Percentiles rank a stretch among this genome's conserved stretches.
Evolutionary conservation across 2,329 filamentous ascomycete genomes (phyloP).

Genomic region (Aspergillaceae sp.): DNA sequence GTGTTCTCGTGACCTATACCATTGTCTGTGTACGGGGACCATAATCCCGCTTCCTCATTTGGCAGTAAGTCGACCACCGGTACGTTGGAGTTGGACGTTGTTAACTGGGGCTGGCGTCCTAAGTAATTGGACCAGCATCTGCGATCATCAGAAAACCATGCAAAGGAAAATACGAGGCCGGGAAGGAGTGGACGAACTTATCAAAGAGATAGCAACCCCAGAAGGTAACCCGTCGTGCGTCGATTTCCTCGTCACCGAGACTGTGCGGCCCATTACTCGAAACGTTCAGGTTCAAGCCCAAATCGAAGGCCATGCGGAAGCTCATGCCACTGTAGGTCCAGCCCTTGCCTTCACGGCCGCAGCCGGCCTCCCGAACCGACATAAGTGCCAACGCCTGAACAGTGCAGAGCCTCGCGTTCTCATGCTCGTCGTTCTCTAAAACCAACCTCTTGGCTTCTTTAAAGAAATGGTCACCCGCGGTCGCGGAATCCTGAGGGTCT

Average conservation of each 20-base stretch:
- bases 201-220: slow-evolving; percentile 99
- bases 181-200: slow-evolving; percentile 48
- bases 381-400: slow-evolving; percentile 91
- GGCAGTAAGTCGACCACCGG: slow-evolving; percentile 88
- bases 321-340: slow-evolving; percentile 99
- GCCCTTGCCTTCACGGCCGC: slow-evolving; percentile 84
- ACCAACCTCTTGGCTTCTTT: slow-evolving; percentile 84
- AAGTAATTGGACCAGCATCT: slow-evolving; percentile 95
- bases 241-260: slow-evolving; percentile 73
- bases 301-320: slow-evolving; percentile 92
- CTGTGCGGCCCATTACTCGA: slow-evolving; percentile 54
- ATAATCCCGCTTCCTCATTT: slow-evolving; percentile 72
- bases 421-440: slow-evolving; percentile 85
- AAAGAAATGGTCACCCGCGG: slow-evolving; percentile 94
- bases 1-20: slow-evolving; percentile 64
- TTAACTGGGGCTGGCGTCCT: slow-evolving; percentile 79
- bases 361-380: slow-evolving; percentile 93
- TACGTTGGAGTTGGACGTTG: slow-evolving; percentile 68
- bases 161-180: not conserved
- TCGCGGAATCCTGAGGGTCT: slow-evolving; percentile 64
- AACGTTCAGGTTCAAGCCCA: slow-evolving; percentile 81
- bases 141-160: slow-evolving; percentile 7
- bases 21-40: slow-evolving; percentile 81
- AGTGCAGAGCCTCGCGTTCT: slow-evolving; percentile 76
- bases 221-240: slow-evolving; percentile 84